These are phyloP conservation scores for Cladosporium colombiae DNA, from an alignment of 2,329 filamentous ascomycete genomes.

Conservation along the genomic window DNA sequence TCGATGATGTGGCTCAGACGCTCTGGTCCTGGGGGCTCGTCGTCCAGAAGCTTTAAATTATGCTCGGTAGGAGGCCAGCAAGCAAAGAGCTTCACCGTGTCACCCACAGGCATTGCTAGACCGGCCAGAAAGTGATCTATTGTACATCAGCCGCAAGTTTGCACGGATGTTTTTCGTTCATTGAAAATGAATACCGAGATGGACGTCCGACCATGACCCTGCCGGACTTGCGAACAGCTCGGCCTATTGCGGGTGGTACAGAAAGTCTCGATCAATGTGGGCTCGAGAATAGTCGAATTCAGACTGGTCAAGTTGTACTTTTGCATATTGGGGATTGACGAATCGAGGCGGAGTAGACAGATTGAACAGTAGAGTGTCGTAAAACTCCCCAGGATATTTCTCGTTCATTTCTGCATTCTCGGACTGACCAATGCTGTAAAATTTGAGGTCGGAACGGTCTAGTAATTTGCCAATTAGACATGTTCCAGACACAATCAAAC, in stretches of 20 bases:
- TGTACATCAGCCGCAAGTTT: constrained; percentile 7
- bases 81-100: constrained; percentile 14
- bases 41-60: constrained; percentile 14
- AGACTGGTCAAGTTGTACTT: constrained; percentile 10
- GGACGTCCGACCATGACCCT: constrained; percentile 13
- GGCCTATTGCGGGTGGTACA: constrained; percentile 3
- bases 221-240: constrained; percentile 11
- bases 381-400: constrained; percentile 5
- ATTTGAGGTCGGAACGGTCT: constrained; percentile 13
- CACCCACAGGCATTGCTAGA: constrained; percentile 11
- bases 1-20: constrained; percentile 11
- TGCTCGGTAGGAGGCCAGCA: constrained; percentile 14
- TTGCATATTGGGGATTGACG: constrained; percentile 13
- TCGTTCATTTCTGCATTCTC: constrained; percentile 3
- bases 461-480: constrained; percentile 7
- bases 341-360: constrained; percentile 10
- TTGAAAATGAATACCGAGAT: constrained; percentile 12
- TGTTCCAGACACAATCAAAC: not conserved
- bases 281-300: constrained; percentile 13
- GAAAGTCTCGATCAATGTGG: constrained; percentile 12
- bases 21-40: constrained; percentile 12
- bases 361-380: constrained; percentile 13
- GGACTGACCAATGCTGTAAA: constrained; percentile 7
- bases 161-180: not conserved
- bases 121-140: constrained; percentile 14